A percentile compares a stretch with the other conserved stretches of the same genome.
phyloP scores from a whole-genome alignment of 257 asterid genomes.

The Capsicum rhomboideum region DNA sequence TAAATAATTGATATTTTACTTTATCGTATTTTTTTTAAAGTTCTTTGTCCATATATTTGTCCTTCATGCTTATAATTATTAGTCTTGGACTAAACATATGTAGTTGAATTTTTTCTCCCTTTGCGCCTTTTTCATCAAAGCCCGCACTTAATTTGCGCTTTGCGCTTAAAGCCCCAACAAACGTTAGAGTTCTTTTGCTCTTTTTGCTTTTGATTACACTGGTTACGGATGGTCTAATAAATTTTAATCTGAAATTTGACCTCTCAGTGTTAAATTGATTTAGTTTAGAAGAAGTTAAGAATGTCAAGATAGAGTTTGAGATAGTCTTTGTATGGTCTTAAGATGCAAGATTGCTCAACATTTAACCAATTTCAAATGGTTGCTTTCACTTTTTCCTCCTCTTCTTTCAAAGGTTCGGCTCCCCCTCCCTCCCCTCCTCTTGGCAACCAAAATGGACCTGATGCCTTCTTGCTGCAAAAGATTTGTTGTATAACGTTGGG shows the following conservation, averaged over 20 bases:
- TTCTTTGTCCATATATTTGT: too few species aligned
- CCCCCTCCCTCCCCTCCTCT: neutral
- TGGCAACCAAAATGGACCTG: neutral
- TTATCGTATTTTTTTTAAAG: too few species aligned
- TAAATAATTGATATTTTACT: too few species aligned
- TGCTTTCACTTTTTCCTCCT: neutral
- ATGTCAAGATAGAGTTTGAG: neutral
- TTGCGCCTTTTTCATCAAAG: too few species aligned
- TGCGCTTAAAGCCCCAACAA: too few species aligned
- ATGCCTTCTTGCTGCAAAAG: neutral
- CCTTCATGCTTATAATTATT: too few species aligned
- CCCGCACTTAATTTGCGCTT: too few species aligned
- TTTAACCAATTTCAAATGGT: neutral
- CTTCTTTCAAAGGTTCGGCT: neutral
- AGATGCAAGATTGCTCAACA: neutral
- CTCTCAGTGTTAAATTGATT: neutral
- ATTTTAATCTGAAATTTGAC: neutral
- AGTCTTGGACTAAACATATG: too few species aligned
- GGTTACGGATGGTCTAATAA: neutral
- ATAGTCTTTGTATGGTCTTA: neutral
- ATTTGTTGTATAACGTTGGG: neutral
- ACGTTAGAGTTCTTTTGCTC: too few species aligned
- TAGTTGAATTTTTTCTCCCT: too few species aligned
- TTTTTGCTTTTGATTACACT: too few species aligned
- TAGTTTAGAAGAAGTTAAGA: neutral